phyloP scores from a whole-genome alignment of 2,329 filamentous ascomycete species.

The Nemania serpens region DNA sequence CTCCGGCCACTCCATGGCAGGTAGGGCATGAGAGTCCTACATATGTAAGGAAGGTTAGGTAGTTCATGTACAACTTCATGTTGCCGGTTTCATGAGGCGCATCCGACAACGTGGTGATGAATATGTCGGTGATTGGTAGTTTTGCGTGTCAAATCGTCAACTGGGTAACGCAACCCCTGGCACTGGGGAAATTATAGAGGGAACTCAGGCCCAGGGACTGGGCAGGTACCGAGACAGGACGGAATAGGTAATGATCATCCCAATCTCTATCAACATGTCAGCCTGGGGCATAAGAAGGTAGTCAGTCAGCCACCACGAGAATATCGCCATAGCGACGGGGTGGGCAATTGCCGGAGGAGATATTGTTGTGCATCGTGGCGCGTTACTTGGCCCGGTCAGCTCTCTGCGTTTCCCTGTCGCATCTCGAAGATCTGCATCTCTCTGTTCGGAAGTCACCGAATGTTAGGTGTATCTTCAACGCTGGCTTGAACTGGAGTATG shows the following conservation, averaged over 20 bases:
- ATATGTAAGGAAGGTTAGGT: background rate
- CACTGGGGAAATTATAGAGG: background rate
- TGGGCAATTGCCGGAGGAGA: too few relatives aligned
- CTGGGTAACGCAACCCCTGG: background rate
- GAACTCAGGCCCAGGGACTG: background rate
- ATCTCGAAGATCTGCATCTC: background rate
- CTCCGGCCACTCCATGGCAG: background rate
- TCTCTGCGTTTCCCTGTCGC: too few relatives aligned
- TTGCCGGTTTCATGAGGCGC: background rate
- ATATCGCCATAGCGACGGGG: too few relatives aligned
- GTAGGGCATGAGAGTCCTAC: background rate
- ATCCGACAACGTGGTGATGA: conserved; percentile 13
- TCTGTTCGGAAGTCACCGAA: background rate
- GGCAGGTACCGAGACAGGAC: too few relatives aligned
- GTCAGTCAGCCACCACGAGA: too few relatives aligned
- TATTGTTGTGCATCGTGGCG: too few relatives aligned
- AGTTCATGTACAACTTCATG: background rate
- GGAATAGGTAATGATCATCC: too few relatives aligned
- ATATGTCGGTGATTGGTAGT: conserved; percentile 19
- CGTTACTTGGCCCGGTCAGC: too few relatives aligned
- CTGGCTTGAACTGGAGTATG: background rate
- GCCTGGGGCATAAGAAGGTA: too few relatives aligned
- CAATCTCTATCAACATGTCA: too few relatives aligned
- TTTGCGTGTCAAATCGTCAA: background rate
- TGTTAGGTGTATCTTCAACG: background rate